Percentiles rank a stretch among this genome's conserved stretches.
Conservation (phyloP, 2,329 filamentous ascomycete genomes). For the Penicillium sp. region DNA sequence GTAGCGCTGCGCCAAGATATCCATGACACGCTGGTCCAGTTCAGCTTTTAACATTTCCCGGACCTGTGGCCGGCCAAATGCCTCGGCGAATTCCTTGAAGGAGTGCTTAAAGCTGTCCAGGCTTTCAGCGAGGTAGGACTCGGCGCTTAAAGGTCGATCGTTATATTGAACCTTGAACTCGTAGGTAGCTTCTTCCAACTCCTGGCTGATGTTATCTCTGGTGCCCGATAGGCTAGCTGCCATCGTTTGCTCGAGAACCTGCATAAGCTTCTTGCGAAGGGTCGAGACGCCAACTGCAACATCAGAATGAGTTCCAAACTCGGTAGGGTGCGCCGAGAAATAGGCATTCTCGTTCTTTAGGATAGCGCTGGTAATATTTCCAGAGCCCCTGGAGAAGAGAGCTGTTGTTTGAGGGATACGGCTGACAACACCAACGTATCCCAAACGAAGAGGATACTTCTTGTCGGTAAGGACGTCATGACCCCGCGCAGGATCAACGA, state of each 20-base stretch:
- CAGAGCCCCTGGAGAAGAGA: slow-evolving; percentile 79
- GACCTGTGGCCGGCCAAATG: slow-evolving; percentile 86
- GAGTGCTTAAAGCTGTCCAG: slow-evolving; percentile 96
- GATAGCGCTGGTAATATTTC: slow-evolving; percentile 78
- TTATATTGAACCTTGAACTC: slow-evolving; percentile 99
- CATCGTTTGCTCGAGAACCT: slow-evolving; percentile 96
- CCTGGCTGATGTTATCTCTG: slow-evolving; percentile 87
- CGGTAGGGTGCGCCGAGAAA: slow-evolving; percentile 77
- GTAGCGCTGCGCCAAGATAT: slow-evolving; percentile 87
- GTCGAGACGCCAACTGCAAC: slow-evolving; percentile 80
- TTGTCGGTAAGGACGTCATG: slow-evolving; percentile 76
- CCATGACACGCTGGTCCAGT: slow-evolving; percentile 90
- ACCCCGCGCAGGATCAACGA: slow-evolving; percentile 81
- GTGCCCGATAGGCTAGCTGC: slow-evolving; percentile 85
- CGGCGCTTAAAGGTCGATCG: slow-evolving; percentile 87
- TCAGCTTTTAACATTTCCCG: slow-evolving; percentile 86
- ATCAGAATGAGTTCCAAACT: slow-evolving; percentile 73
- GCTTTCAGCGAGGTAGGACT: slow-evolving; percentile 94
- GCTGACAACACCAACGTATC: slow-evolving; percentile 93
- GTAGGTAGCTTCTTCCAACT: slow-evolving; percentile 94
- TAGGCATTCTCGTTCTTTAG: slow-evolving; percentile 83
- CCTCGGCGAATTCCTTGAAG: slow-evolving; percentile 89
- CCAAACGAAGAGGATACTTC: slow-evolving; percentile 91
- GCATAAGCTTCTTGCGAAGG: slow-evolving; percentile 93
- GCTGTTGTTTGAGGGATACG: slow-evolving; percentile 67